A percentile compares a stretch with the other conserved stretches of the same genome.
Evolutionary conservation across 345 rosid species (phyloP).

Genomic region (Lepidium sativum): DNA sequence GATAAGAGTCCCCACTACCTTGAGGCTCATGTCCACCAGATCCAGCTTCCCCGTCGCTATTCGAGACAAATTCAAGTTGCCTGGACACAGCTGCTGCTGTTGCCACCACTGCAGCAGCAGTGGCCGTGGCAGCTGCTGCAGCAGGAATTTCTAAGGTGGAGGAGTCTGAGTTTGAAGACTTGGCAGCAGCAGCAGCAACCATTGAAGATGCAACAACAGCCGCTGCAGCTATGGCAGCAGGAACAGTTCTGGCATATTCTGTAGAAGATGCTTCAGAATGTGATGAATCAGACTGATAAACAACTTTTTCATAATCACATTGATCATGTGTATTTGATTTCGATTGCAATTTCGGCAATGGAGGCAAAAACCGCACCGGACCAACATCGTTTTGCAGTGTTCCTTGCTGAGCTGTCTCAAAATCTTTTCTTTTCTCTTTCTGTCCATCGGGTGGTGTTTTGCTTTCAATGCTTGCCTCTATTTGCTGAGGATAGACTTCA

Average conservation of each 20-base stretch:
- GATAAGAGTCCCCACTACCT: conserved; percentile 26
- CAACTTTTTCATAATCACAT: conserved; percentile 26
- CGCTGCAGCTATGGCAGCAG: conserved; percentile 81
- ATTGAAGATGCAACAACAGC: conserved; percentile 94
- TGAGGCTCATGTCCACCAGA: conserved; percentile 29
- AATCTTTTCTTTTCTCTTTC: conserved; percentile 30
- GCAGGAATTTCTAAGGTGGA: conserved; percentile 56
- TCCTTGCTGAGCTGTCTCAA: conserved; percentile 21
- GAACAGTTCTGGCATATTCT: conserved; percentile 38
- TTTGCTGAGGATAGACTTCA: conserved; percentile 48
- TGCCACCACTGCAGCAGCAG: conserved; percentile 90
- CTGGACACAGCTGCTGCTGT: conserved; percentile 69
- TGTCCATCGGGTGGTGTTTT: conserved; percentile 33
- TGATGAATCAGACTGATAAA: conserved; percentile 23
- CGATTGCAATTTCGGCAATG: conserved; percentile 33
- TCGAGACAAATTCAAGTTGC: conserved; percentile 50
- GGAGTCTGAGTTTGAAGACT: conserved; percentile 44
- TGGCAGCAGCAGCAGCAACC: conserved; percentile 84
- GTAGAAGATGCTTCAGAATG: conserved; percentile 42
- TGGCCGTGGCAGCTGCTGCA: conserved; percentile 95
- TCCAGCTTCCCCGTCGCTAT: conserved; percentile 49
- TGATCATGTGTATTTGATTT: conserved; percentile 22
- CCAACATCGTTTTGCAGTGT: conserved; percentile 13
- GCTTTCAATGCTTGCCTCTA: conserved; percentile 37
- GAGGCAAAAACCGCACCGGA: conserved; percentile 50